These are phyloP conservation scores for Colletotrichum sp. DNA, from an alignment of 2,329 filamentous ascomycete species.

Conservation along the genomic window DNA sequence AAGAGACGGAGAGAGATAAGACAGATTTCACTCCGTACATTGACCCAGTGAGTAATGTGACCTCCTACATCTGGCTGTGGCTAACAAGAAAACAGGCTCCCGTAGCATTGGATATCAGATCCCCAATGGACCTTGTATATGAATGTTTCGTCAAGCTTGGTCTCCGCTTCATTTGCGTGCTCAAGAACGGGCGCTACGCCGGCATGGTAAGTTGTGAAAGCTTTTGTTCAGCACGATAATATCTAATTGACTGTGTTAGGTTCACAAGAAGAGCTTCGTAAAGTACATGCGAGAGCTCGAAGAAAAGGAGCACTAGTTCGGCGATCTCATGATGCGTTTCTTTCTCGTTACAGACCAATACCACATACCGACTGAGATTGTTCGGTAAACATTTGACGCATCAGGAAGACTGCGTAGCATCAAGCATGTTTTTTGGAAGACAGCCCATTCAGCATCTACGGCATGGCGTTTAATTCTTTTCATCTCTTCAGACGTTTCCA, in stretches of 20 bases:
- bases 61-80: neutral
- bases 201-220: slow-evolving; percentile 71
- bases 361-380: too few relatives aligned
- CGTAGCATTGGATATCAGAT: slow-evolving; percentile 84
- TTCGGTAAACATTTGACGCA: neutral
- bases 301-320: slow-evolving; percentile 41
- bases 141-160: slow-evolving; percentile 97
- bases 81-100: slow-evolving; percentile 62
- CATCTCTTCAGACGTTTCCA: neutral
- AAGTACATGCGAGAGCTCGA: slow-evolving; percentile 90
- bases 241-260: slow-evolving; percentile 44
- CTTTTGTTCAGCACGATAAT: neutral
- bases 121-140: slow-evolving; percentile 93
- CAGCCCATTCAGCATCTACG: neutral
- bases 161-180: slow-evolving; percentile 88
- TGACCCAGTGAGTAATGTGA: slow-evolving; percentile 68
- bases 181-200: slow-evolving; percentile 82
- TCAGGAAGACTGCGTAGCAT: neutral
- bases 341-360: neutral
- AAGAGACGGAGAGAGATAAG: slow-evolving; percentile 57
- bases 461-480: neutral
- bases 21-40: slow-evolving; percentile 92
- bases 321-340: neutral
- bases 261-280: slow-evolving; percentile 96
- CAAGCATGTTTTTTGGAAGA: neutral